phyloP scores from a whole-genome alignment of 2,329 filamentous ascomycete genomes.

The Cladosporium velox region DNA sequence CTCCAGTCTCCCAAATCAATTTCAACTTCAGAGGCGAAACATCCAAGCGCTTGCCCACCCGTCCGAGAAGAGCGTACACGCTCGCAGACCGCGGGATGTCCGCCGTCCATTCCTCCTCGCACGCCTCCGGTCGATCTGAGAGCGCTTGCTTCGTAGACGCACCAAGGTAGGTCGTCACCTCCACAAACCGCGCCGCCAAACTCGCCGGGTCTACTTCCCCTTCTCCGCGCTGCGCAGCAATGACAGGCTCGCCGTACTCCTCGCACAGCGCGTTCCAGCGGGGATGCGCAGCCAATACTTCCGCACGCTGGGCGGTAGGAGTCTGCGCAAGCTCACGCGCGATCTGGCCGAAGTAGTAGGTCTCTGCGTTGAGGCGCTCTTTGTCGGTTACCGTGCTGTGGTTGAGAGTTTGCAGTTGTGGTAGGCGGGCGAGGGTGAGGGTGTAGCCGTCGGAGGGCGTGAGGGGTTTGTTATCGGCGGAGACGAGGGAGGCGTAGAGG shows the following conservation, averaged over 20 bases:
- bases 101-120: constrained; percentile 25
- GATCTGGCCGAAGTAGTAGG: constrained; percentile 88
- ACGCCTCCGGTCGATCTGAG: not conserved
- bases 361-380: constrained; percentile 84
- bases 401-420: constrained; percentile 68
- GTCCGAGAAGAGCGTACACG: constrained; percentile 77
- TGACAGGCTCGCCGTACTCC: constrained; percentile 70
- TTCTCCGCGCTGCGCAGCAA: constrained; percentile 48
- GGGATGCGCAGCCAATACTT: constrained; percentile 65
- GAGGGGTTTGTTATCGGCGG: constrained; percentile 44
- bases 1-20: constrained; percentile 85
- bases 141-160: not conserved
- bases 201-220: constrained; percentile 69
- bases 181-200: constrained; percentile 75
- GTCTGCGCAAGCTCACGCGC: constrained; percentile 69
- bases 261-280: constrained; percentile 74
- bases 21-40: constrained; percentile 64
- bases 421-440: constrained; percentile 77
- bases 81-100: constrained; percentile 75
- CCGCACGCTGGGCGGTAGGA: constrained; percentile 53
- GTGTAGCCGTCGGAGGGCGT: constrained; percentile 82
- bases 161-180: constrained; percentile 54
- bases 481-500: constrained; percentile 64
- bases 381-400: constrained; percentile 67
- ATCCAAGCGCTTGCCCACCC: constrained; percentile 71